Percentiles rank a stretch among this genome's conserved stretches.
These are phyloP conservation scores for Pseudogymnoascus sp. DNA, from an alignment of 2,329 filamentous ascomycete genomes.

Conservation along the genomic window DNA sequence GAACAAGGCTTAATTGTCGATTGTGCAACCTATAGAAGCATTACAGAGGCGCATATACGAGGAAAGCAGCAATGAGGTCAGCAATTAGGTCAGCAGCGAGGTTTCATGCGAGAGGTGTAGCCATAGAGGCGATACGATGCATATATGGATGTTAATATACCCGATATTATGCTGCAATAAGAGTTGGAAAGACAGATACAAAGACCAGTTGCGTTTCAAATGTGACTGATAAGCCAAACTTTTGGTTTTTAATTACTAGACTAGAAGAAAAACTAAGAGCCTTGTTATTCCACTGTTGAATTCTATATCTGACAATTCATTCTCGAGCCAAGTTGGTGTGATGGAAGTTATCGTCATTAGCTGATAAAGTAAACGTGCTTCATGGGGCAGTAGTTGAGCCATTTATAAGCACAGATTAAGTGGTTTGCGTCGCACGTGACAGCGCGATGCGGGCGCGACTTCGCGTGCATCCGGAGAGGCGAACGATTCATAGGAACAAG, in stretches of 20 bases:
- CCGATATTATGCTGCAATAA: not conserved
- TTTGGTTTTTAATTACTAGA: not conserved
- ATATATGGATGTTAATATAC: slow-evolving; percentile 5
- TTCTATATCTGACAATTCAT: not conserved
- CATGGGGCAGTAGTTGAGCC: not conserved
- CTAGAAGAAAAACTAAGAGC: not conserved
- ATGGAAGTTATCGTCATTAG: not conserved
- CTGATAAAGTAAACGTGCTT: not conserved
- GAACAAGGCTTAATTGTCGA: not conserved
- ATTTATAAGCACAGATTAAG: not conserved
- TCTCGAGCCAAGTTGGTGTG: not conserved
- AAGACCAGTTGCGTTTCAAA: not conserved
- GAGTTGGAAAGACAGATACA: not conserved
- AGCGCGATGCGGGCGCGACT: not conserved
- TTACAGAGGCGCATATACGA: not conserved
- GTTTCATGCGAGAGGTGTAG: not conserved
- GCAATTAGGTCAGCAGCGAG: not conserved
- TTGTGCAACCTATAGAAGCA: not conserved
- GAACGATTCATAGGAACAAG: not conserved
- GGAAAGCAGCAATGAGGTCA: not conserved
- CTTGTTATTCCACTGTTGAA: not conserved
- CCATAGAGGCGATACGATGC: not conserved
- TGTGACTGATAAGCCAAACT: not conserved
- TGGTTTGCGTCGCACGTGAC: not conserved
- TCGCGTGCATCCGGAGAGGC: not conserved